phyloP scores from a whole-genome alignment of 129 eudicot genomes.

The Helianthus annuus region HanXRQr2.0-SUNRISE NC_035446.2:172437675-172438174 shows the following conservation, averaged over 20 bases:
- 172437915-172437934: constrained; percentile 96
- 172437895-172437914: constrained; percentile 95
- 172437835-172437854: constrained; percentile 90
- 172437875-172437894: constrained; percentile 96
- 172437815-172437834: constrained; percentile 90
- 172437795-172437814: constrained; percentile 65
- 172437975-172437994: not conserved
- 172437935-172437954: constrained; percentile 77
- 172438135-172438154: constrained; percentile 75
- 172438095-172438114: constrained; percentile 98
- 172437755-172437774: not conserved
- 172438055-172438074: constrained; percentile 96
- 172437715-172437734: not conserved
- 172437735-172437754: not conserved
- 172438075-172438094: constrained; percentile 97
- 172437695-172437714: constrained; percentile 77
- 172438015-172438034: constrained; percentile 33
- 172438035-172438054: constrained; percentile 99
- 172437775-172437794: constrained; percentile 27
- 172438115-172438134: constrained; percentile 91
- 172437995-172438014: constrained; percentile 11
- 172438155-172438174: not conserved
- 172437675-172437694: constrained; percentile 98
- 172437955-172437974: not conserved
- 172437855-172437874: constrained; percentile 96